A percentile compares a stretch with the other conserved stretches of the same genome.
phyloP scores from a whole-genome alignment of 2,329 filamentous ascomycete genomes.

The Aschersonia sp. region DNA sequence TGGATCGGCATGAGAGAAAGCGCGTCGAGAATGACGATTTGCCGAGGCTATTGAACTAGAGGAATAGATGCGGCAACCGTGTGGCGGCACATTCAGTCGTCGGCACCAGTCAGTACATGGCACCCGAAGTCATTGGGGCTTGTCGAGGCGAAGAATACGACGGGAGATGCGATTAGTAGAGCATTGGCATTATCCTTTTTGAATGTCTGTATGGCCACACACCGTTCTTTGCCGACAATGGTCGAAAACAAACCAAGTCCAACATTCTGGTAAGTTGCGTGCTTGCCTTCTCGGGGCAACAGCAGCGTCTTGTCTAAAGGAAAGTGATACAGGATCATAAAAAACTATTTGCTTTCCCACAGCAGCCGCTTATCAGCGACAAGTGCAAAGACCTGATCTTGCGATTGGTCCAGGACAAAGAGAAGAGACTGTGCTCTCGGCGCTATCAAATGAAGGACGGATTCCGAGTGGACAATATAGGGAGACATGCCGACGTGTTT shows the following conservation, averaged over 20 bases:
- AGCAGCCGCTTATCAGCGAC: slow-evolving; percentile 47
- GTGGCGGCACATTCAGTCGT: slow-evolving; percentile 73
- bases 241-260: slow-evolving; percentile 66
- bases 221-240: slow-evolving; percentile 72
- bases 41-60: slow-evolving; percentile 46
- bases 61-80: slow-evolving; percentile 54
- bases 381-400: slow-evolving; percentile 67
- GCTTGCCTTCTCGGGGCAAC: not conserved
- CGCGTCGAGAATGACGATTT: slow-evolving; percentile 13
- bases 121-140: slow-evolving; percentile 72
- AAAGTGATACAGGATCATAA: slow-evolving; percentile 48
- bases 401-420: slow-evolving; percentile 58
- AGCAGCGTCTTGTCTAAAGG: too few species aligned
- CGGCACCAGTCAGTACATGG: slow-evolving; percentile 97
- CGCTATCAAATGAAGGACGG: slow-evolving; percentile 58
- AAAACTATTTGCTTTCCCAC: slow-evolving; percentile 56
- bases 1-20: slow-evolving; percentile 19
- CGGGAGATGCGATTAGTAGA: slow-evolving; percentile 94
- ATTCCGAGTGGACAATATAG: slow-evolving; percentile 8
- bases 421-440: slow-evolving; percentile 60
- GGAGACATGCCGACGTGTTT: slow-evolving; percentile 9
- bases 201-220: slow-evolving; percentile 90
- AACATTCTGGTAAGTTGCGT: slow-evolving; percentile 56
- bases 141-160: slow-evolving; percentile 46
- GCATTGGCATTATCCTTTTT: slow-evolving; percentile 83